These are phyloP conservation scores for Fusarium begoniae DNA, from an alignment of 2,329 filamentous ascomycete genomes.

Conservation along the genomic window DNA sequence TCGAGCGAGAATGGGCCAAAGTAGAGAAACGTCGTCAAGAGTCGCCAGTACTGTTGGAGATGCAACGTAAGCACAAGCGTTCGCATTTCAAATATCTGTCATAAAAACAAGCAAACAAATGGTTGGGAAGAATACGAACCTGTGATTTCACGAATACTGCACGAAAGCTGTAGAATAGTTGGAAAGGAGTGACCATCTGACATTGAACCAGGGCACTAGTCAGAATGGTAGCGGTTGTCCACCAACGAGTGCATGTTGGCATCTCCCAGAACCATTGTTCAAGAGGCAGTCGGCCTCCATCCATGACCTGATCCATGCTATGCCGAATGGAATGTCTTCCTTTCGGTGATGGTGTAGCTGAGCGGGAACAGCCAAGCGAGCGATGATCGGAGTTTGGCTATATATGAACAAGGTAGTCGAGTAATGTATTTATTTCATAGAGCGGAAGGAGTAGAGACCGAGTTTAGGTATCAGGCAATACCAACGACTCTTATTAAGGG, in stretches of 20 bases:
- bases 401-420: not conserved
- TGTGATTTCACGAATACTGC: conserved; percentile 92
- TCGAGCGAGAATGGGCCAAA: conserved; percentile 95
- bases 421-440: not conserved
- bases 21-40: conserved; percentile 97
- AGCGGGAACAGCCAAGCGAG: not conserved
- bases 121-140: conserved; percentile 60
- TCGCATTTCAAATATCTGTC: not conserved
- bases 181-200: conserved; percentile 89
- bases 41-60: conserved; percentile 84
- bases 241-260: conserved; percentile 94
- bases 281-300: conserved; percentile 76
- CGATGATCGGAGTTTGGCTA: conserved; percentile 4
- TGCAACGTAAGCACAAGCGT: conserved; percentile 19
- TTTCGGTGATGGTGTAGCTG: not conserved
- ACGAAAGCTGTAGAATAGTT: conserved; percentile 96
- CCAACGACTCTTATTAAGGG: not conserved
- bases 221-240: conserved; percentile 91
- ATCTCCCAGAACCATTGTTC: conserved; percentile 99
- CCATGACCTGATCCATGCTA: conserved; percentile 65
- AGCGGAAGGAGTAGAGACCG: not conserved
- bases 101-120: not conserved
- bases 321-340: not conserved
- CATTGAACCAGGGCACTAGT: conserved; percentile 93
- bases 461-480: not conserved